Percentiles rank a stretch among this genome's conserved stretches.
Conservation (phyloP, 257 asterid genomes). For the Solanum microdontum region DNA sequence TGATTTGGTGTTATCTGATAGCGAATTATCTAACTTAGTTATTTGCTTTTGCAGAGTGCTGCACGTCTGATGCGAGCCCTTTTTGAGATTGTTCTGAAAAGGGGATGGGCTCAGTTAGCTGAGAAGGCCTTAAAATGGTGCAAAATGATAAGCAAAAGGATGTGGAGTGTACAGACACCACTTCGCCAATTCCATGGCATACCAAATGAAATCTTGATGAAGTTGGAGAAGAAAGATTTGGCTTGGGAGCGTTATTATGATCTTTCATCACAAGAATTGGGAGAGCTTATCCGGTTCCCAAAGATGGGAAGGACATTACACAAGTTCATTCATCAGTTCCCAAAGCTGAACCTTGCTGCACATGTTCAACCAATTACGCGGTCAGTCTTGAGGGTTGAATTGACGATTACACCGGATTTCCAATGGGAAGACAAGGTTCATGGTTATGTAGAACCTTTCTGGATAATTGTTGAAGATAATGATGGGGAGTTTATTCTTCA, state of each 20-base stretch:
- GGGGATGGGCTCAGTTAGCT: slow-evolving; percentile 36
- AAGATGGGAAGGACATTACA: slow-evolving; percentile 28
- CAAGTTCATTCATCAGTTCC: slow-evolving; percentile 31
- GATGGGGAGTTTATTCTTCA: slow-evolving; percentile 32
- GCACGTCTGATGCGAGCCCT: slow-evolving; percentile 34
- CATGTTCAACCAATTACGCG: slow-evolving; percentile 35
- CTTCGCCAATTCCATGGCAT: slow-evolving; percentile 37
- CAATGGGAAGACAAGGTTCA: slow-evolving; percentile 35
- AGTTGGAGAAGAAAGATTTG: slow-evolving; percentile 31
- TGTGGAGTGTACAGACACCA: slow-evolving; percentile 43
- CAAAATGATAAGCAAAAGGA: slow-evolving; percentile 31
- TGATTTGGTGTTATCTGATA: not conserved
- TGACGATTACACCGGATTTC: slow-evolving; percentile 32
- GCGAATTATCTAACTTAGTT: not conserved
- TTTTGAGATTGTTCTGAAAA: slow-evolving; percentile 29
- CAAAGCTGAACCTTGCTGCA: slow-evolving; percentile 31
- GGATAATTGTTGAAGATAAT: slow-evolving; percentile 34
- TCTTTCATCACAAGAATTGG: slow-evolving; percentile 26
- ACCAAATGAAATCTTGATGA: slow-evolving; percentile 25
- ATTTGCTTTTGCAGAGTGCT: slow-evolving; percentile 28
- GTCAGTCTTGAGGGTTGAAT: slow-evolving; percentile 30
- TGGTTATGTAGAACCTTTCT: slow-evolving; percentile 37
- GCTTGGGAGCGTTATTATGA: slow-evolving; percentile 36
- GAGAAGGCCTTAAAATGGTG: slow-evolving; percentile 41
- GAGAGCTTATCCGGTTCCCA: slow-evolving; percentile 23